Conservation (phyloP, 768 basidiomycete species). For the Amanita fuliginea region DNA sequence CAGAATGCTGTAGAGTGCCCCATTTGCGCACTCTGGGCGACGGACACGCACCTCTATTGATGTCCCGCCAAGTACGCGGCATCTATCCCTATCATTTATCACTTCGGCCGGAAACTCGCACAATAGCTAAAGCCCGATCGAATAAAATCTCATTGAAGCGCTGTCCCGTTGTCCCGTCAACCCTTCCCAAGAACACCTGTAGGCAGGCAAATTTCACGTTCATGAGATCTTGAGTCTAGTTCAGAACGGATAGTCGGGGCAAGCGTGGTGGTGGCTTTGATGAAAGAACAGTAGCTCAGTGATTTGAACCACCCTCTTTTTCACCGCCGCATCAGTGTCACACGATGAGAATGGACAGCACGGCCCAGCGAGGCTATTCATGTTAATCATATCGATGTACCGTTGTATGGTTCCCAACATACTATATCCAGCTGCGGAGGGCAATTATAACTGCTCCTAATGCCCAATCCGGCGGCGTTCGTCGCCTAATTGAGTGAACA, state of each 20-base stretch:
- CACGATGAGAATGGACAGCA: background rate
- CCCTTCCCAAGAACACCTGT: background rate
- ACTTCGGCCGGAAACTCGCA: background rate
- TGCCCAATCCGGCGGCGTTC: background rate
- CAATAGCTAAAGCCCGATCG: background rate
- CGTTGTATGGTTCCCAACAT: background rate
- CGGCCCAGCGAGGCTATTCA: background rate
- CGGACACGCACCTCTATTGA: background rate
- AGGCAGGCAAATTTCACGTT: background rate
- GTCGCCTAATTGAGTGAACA: background rate
- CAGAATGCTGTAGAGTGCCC: background rate
- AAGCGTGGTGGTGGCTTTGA: conserved; percentile 1
- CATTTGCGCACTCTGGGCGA: background rate
- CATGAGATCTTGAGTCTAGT: background rate
- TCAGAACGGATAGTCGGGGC: background rate
- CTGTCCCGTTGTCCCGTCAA: background rate
- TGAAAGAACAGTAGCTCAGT: background rate
- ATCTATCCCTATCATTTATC: background rate
- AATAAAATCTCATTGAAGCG: background rate
- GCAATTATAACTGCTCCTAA: background rate
- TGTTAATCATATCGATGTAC: conserved; percentile 1
- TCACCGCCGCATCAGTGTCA: background rate
- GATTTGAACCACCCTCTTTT: background rate
- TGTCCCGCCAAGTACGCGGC: background rate
- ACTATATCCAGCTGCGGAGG: background rate